Evolutionary conservation across 345 rosid species (phyloP).

Genomic region (Barbarea vulgaris): DNA sequence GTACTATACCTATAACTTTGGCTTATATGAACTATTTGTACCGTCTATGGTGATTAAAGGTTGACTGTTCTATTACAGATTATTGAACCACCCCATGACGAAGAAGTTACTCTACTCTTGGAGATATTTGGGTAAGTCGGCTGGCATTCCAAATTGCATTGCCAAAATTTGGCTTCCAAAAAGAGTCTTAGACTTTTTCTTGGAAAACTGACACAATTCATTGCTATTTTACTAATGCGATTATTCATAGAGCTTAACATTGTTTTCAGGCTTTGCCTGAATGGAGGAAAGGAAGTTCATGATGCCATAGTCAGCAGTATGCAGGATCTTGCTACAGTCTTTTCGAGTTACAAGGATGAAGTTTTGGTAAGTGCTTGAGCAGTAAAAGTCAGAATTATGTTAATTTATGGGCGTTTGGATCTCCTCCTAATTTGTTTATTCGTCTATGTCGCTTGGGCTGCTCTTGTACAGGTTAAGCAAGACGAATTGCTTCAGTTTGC

Average conservation of each 20-base stretch:
- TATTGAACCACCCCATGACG: slow-evolving; percentile 91
- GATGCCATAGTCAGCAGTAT: slow-evolving; percentile 89
- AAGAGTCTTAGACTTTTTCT: not conserved
- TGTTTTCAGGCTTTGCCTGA: slow-evolving; percentile 70
- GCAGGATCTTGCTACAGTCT: slow-evolving; percentile 85
- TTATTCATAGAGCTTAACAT: slow-evolving; percentile 22
- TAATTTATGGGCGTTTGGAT: slow-evolving; percentile 23
- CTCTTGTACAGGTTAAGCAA: slow-evolving; percentile 71
- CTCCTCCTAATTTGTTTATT: slow-evolving; percentile 11
- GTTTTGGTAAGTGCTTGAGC: slow-evolving; percentile 68
- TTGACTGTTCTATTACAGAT: slow-evolving; percentile 56
- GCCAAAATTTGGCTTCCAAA: not conserved
- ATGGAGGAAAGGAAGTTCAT: slow-evolving; percentile 96
- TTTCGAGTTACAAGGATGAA: slow-evolving; percentile 87
- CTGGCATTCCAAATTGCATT: slow-evolving; percentile 18
- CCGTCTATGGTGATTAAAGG: slow-evolving; percentile 4
- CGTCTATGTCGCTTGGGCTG: slow-evolving; percentile 1
- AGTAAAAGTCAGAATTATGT: slow-evolving; percentile 3
- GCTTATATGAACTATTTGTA: slow-evolving; percentile 10
- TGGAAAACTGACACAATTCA: slow-evolving; percentile 1
- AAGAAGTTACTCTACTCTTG: slow-evolving; percentile 83
- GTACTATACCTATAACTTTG: slow-evolving; percentile 9
- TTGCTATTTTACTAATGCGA: slow-evolving; percentile 7
- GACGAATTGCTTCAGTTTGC: slow-evolving; percentile 98
- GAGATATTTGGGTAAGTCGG: slow-evolving; percentile 80